Evolutionary conservation across 2,329 filamentous ascomycete genomes (phyloP).

Genomic region (Aspergillus brunneoviolaceus): DNA sequence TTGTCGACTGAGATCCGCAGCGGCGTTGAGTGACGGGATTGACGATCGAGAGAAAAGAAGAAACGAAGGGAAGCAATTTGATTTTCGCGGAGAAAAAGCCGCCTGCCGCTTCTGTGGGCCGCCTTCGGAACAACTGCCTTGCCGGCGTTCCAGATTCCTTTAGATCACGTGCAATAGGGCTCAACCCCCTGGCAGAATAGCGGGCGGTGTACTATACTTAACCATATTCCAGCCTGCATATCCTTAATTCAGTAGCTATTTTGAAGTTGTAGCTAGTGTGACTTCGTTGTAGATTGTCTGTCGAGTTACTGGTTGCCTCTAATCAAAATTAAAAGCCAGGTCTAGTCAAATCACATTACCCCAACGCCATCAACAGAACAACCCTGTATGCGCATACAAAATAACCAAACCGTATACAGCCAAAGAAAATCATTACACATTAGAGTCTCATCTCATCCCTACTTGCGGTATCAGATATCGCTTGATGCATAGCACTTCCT

Average conservation of each 20-base stretch:
- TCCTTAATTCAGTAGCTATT: too few species aligned
- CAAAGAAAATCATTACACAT: neutral
- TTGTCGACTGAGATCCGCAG: conserved; percentile 53
- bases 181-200: conserved; percentile 13
- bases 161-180: conserved; percentile 19
- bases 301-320: too few species aligned
- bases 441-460: neutral
- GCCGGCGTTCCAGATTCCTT: conserved; percentile 7
- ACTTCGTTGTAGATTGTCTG: too few species aligned
- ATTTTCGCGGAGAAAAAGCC: conserved; percentile 23
- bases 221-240: too few species aligned
- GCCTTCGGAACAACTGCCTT: conserved; percentile 26
- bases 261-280: too few species aligned
- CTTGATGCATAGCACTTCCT: neutral
- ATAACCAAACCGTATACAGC: neutral
- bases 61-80: conserved; percentile 12
- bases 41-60: conserved; percentile 36
- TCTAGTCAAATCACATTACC: neutral
- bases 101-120: conserved; percentile 33
- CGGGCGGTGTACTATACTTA: too few species aligned
- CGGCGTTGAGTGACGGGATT: conserved; percentile 49
- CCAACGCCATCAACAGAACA: too few species aligned
- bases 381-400: neutral
- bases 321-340: neutral
- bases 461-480: neutral